These are phyloP conservation scores for Hypholoma sublateritium DNA, from an alignment of 768 basidiomycete genomes.

Conservation along the genomic window DNA sequence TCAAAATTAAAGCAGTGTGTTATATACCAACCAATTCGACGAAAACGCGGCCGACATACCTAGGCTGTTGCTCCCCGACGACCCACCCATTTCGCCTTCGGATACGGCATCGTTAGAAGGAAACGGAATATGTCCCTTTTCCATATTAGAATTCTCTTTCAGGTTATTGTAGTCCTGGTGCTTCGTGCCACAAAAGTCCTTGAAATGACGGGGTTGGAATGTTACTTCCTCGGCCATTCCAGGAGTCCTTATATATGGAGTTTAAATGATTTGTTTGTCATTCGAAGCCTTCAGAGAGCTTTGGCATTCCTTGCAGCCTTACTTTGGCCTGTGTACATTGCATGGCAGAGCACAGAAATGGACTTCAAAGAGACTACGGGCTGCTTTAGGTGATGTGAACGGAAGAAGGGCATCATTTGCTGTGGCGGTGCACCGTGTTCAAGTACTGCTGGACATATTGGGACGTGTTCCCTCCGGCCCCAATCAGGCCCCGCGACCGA, in stretches of 20 bases:
- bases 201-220: not conserved
- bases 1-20: not conserved
- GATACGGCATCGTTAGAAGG: not conserved
- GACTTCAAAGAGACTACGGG: not conserved
- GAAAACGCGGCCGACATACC: not conserved
- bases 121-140: not conserved
- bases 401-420: not conserved
- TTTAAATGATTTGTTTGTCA: not conserved
- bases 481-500: too few species aligned
- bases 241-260: not conserved
- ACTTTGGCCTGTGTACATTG: not conserved
- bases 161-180: not conserved
- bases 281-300: not conserved
- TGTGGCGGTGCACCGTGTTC: not conserved
- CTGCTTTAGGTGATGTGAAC: not conserved
- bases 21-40: too few species aligned
- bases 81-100: not conserved
- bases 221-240: too few species aligned
- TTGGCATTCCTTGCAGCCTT: not conserved
- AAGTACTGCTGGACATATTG: not conserved
- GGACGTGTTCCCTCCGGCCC: too few species aligned
- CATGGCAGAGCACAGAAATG: not conserved
- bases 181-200: not conserved
- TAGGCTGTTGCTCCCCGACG: not conserved
- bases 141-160: not conserved